These are phyloP conservation scores for Naematelia encephala DNA, from an alignment of 768 basidiomycete species.

Conservation along the genomic window DNA sequence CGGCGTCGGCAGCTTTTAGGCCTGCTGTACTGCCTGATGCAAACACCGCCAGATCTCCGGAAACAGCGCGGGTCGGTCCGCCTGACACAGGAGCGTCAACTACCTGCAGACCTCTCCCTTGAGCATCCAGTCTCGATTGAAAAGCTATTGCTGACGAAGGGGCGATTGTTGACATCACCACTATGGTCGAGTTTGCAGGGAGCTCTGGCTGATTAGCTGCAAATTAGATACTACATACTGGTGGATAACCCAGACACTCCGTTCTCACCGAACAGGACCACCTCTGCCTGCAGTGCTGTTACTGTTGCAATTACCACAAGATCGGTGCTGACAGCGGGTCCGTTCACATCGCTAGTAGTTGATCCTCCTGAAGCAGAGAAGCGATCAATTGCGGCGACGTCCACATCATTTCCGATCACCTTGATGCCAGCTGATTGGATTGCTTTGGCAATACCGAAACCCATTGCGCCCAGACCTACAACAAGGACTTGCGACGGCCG, in stretches of 20 bases:
- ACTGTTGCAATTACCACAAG: constrained; percentile 32
- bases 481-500: constrained; percentile 30
- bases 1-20: constrained; percentile 17
- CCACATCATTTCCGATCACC: constrained; percentile 31
- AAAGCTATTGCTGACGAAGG: constrained; percentile 31
- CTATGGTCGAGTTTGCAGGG: constrained; percentile 23
- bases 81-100: constrained; percentile 45
- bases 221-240: constrained; percentile 5
- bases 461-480: constrained; percentile 41
- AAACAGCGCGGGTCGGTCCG: constrained; percentile 31
- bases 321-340: constrained; percentile 22
- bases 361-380: constrained; percentile 30
- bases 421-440: constrained; percentile 28
- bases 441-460: constrained; percentile 30
- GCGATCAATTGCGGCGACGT: constrained; percentile 13
- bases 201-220: constrained; percentile 18
- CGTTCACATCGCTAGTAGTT: constrained; percentile 9
- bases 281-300: constrained; percentile 28
- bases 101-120: constrained; percentile 17
- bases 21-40: constrained; percentile 28
- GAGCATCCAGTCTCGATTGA: constrained; percentile 17
- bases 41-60: constrained; percentile 41
- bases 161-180: constrained; percentile 38
- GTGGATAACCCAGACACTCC: constrained; percentile 9
- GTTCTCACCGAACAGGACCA: constrained; percentile 14